A percentile compares a stretch with the other conserved stretches of the same genome.
phyloP scores from a whole-genome alignment of 1,139 yeast genomes.

The Meyerozyma sp. region DNA sequence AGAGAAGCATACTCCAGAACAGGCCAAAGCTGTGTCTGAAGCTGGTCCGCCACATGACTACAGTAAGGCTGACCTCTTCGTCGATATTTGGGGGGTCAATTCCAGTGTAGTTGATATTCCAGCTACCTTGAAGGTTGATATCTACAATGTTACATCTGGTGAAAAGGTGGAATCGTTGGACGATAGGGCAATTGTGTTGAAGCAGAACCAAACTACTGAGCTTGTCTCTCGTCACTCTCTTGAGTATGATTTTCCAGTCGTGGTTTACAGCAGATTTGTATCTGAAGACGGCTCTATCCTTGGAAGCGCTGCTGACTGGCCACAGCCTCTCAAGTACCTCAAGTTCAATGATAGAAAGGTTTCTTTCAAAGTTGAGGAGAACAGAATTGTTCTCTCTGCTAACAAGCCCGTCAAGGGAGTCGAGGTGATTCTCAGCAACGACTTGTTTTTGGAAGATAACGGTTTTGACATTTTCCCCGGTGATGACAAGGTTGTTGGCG shows the following conservation, averaged over 20 bases:
- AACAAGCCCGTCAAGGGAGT: constrained; percentile 40
- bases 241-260: constrained; percentile 14
- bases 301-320: constrained; percentile 44
- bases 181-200: constrained; percentile 15
- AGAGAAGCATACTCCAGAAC: constrained; percentile 12
- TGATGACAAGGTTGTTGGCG: constrained; percentile 14
- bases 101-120: constrained; percentile 15
- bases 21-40: constrained; percentile 6
- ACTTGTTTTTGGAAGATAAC: constrained; percentile 27
- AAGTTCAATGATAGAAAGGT: constrained; percentile 9
- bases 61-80: constrained; percentile 14
- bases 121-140: constrained; percentile 21
- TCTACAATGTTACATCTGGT: constrained; percentile 27
- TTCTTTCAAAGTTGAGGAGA: neutral
- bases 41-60: constrained; percentile 17
- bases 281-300: constrained; percentile 13
- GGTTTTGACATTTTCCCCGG: constrained; percentile 42
- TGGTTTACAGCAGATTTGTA: constrained; percentile 16
- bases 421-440: constrained; percentile 16
- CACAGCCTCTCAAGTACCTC: constrained; percentile 46
- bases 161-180: constrained; percentile 12
- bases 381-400: constrained; percentile 11
- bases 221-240: constrained; percentile 11
- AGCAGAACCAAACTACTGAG: constrained; percentile 31
- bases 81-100: constrained; percentile 42